A percentile compares a stretch with the other conserved stretches of the same genome.
phyloP scores from a whole-genome alignment of 352 stramenopile genomes.

The Phytophthora chlamydospora region DNA sequence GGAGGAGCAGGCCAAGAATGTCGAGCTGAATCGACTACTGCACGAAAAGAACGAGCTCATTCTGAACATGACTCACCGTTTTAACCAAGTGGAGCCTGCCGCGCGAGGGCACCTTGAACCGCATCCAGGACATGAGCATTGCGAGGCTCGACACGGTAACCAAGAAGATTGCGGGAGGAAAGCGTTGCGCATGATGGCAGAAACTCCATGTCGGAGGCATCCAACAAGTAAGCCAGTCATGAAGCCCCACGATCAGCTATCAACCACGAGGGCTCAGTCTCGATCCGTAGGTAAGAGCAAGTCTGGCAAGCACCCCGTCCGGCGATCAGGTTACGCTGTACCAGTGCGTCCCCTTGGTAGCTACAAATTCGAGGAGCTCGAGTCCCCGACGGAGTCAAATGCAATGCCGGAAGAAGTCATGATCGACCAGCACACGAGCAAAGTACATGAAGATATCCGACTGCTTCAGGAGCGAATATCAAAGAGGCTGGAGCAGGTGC shows the following conservation, averaged over 20 bases:
- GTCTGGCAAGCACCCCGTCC: neutral
- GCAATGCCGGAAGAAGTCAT: conserved; percentile 32
- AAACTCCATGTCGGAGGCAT: conserved; percentile 17
- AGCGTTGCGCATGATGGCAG: neutral
- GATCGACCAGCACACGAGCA: conserved; percentile 67
- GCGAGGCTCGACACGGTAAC: neutral
- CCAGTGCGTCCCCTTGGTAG: neutral
- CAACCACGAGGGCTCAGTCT: neutral
- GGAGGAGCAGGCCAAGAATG: conserved; percentile 58
- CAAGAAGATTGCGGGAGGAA: conserved; percentile 12
- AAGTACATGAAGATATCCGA: conserved; percentile 77
- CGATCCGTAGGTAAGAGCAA: neutral
- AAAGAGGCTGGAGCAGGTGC: conserved; percentile 56
- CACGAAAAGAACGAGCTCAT: conserved; percentile 80
- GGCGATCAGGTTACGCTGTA: conserved; percentile 4
- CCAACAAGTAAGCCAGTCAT: neutral
- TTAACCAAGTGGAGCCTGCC: conserved; percentile 23
- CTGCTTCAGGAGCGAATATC: conserved; percentile 71
- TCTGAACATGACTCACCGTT: conserved; percentile 41
- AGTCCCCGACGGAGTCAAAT: conserved; percentile 1
- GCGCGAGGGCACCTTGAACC: neutral
- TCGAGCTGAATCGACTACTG: conserved; percentile 58
- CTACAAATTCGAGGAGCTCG: neutral
- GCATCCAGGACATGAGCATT: conserved; percentile 9
- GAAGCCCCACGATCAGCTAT: neutral